Percentiles rank a stretch among this genome's conserved stretches.
Evolutionary conservation across 805 yeast species (phyloP).

Genomic region (Jamesozyma jinghongensis): DNA sequence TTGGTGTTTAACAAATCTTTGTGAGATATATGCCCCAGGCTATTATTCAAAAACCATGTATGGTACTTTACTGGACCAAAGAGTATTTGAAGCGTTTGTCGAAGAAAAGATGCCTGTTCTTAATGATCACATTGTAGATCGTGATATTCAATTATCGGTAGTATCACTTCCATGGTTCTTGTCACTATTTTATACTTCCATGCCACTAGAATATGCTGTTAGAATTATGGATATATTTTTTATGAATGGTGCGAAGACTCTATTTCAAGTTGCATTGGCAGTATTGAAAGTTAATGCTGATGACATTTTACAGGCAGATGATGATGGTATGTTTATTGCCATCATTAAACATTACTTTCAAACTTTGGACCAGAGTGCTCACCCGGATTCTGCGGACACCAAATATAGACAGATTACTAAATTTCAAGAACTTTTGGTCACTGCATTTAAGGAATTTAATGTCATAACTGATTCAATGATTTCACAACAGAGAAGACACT

Average conservation of each 20-base stretch:
- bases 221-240: conserved; percentile 85
- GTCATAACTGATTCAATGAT: conserved; percentile 70
- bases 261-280: conserved; percentile 91
- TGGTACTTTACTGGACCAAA: conserved; percentile 89
- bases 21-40: conserved; percentile 86
- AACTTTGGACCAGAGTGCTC: conserved; percentile 67
- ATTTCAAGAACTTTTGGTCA: conserved; percentile 83
- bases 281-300: conserved; percentile 85
- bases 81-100: conserved; percentile 84
- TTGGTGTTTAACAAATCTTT: conserved; percentile 75
- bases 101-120: conserved; percentile 82
- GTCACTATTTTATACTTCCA: conserved; percentile 78
- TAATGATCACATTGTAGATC: conserved; percentile 67
- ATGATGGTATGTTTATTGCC: conserved; percentile 86
- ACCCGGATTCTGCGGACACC: conserved; percentile 58
- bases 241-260: conserved; percentile 76
- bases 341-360: conserved; percentile 76
- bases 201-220: conserved; percentile 92
- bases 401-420: conserved; percentile 61
- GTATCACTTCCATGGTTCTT: conserved; percentile 95
- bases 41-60: conserved; percentile 96
- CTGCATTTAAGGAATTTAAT: conserved; percentile 85
- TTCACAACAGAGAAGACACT: conserved; percentile 56
- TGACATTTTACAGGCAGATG: conserved; percentile 64
- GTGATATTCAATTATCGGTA: conserved; percentile 87